Conservation (phyloP, 1,284 basidiomycete species). For the Coniferiporia weirii region DNA sequence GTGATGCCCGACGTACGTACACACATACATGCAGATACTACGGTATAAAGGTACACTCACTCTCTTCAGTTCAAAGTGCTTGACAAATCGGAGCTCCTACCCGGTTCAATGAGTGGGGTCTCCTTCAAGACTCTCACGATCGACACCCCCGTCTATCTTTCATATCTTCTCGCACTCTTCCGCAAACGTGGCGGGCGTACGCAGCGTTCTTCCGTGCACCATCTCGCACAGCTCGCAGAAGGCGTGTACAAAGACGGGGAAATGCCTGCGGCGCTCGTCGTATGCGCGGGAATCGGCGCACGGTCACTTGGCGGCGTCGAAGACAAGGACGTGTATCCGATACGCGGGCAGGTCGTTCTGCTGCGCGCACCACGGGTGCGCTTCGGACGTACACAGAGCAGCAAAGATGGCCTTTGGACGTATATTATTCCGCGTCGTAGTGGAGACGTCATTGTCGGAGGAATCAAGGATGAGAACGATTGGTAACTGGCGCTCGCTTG, state of each 20-base stretch:
- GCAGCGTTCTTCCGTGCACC: slow-evolving; percentile 53
- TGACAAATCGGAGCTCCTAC: slow-evolving; percentile 37
- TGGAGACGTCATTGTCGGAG: slow-evolving; percentile 68
- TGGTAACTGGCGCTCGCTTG: slow-evolving; percentile 39
- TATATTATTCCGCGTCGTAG: slow-evolving; percentile 69
- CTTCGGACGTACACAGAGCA: slow-evolving; percentile 52
- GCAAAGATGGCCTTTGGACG: slow-evolving; percentile 46
- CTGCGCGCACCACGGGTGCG: slow-evolving; percentile 50
- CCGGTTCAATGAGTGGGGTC: slow-evolving; percentile 41
- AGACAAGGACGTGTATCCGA: slow-evolving; percentile 44
- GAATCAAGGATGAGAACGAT: slow-evolving; percentile 55
- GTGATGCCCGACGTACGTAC: slow-evolving; percentile 58
- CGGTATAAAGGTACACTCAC: not conserved
- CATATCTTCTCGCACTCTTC: slow-evolving; percentile 63
- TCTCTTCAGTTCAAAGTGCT: slow-evolving; percentile 45
- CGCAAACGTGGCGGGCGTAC: slow-evolving; percentile 52
- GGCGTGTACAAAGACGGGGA: slow-evolving; percentile 41
- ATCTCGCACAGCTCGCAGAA: slow-evolving; percentile 60
- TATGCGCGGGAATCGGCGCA: slow-evolving; percentile 59
- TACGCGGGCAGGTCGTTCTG: slow-evolving; percentile 48
- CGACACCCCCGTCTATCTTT: slow-evolving; percentile 62
- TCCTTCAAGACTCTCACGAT: slow-evolving; percentile 65
- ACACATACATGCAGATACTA: not conserved
- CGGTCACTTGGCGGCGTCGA: slow-evolving; percentile 41
- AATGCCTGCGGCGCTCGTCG: slow-evolving; percentile 47